phyloP scores from a whole-genome alignment of 805 yeast species.

The Saccharomycopsis sp. region DNA sequence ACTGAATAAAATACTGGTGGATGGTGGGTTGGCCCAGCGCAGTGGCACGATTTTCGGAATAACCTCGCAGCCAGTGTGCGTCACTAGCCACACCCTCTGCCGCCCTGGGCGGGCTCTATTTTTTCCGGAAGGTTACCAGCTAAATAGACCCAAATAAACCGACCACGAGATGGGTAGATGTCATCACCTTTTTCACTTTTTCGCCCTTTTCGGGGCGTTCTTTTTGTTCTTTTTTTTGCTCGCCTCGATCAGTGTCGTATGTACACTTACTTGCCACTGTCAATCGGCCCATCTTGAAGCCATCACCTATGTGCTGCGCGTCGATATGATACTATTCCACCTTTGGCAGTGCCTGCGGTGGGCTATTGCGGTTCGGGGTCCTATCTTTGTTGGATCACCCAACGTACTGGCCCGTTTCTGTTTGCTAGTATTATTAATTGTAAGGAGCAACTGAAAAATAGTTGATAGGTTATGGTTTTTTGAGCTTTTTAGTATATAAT shows the following conservation, averaged over 20 bases:
- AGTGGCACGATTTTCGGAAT: neutral
- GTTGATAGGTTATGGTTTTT: neutral
- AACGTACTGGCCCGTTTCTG: neutral
- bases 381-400: neutral
- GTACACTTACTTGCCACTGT: neutral
- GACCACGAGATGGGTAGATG: conserved; percentile 1
- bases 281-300: neutral
- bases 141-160: neutral
- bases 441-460: neutral
- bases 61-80: neutral
- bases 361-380: neutral
- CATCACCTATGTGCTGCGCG: neutral
- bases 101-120: neutral
- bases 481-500: neutral
- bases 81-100: neutral
- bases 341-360: neutral
- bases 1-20: neutral
- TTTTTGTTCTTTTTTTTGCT: neutral
- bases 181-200: conserved; percentile 1
- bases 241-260: neutral
- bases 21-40: neutral
- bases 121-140: neutral
- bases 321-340: neutral
- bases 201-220: neutral
- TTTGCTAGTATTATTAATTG: neutral